Evolutionary conservation across 164 flowering plant genomes (phyloP), one percentile per base, ranked within the genome.

Genomic region (Chimonanthus salicifolius): DNA sequence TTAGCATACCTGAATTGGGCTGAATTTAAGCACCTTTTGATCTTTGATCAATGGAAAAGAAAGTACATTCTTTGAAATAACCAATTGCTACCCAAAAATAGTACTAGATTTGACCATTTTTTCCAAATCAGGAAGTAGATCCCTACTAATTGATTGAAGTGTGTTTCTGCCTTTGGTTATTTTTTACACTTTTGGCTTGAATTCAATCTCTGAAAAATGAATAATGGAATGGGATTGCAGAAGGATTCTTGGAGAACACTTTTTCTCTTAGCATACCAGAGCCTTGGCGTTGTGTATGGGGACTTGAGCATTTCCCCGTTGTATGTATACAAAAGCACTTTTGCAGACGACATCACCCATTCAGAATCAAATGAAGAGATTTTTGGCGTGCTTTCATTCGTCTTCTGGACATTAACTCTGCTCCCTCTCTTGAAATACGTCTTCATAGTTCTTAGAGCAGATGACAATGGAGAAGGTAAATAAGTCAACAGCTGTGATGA

Each of bases 301-400:
- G 96, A 92, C 87, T 75, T 92, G 71, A 82, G 94, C 78, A 92
- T 88, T 51, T 92, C 98, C 63, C 97, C 98, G 49, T 82, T 91
- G 18, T 92, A 92, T 77, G 98, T 92, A 18, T 92, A 81, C 87
- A 90, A 82, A 75, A 92, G 94, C 84, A 88, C 97, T 64, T 92
- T 90, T 82, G 92, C 95, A 51, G 91, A 87, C 72, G 95, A 90
- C 69, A 88, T 90, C 76, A 83, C 74, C 13, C 97, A 92, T 78
- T 90, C 97, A 11, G 92, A 90, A n/a, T 84, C 94, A 3, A 92
- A 92, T 74, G 96, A 92, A 76, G 96, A 92, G 84, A 92, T 90
- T 70, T 89, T 72, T 67, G 96, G 96, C 15, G 93, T 83, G 78
- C 87, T 89, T 69, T 90, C 95, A 44, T 88, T 90, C 72, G 93